Evolutionary conservation across 2,329 filamentous ascomycete genomes (phyloP), one percentile per base, ranked within the genome.

Genomic region (Ascochyta rabiei): DNA sequence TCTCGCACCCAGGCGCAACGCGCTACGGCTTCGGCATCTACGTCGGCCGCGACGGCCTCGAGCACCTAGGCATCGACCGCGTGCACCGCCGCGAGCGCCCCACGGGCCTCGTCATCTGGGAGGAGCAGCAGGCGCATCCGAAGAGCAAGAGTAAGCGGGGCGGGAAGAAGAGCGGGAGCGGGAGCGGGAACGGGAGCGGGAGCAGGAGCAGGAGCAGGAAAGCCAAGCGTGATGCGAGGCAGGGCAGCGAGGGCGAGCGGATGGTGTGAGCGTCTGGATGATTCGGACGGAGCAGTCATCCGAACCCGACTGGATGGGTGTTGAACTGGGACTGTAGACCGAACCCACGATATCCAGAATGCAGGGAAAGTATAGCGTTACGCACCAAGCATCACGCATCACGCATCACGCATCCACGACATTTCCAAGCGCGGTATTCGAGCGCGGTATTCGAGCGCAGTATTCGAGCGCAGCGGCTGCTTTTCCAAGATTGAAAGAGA

Each of bases 11-110:
- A 0, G 63, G 62, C 6, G 66, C 79, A 8, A 75, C 71, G 38
- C 55, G 75, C 45, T 88, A 85, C 61, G 83, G 80, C 0, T 85
- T 86, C 65, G 84, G 83, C 1, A 77, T 84, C 16, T 84, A 82
- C 58, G 72, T 80, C 2, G 85, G 84, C 0, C 76, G 83, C 23
- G 85, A 87, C 66, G 84, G 84, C 1, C 79, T 79, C 51, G 83
- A 86, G 61, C 84, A 84, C 68, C 71, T 86, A 10, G 84, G 85
- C 0, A 80, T 88, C 58, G 85, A 87, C 67, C 80, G 84, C 15
- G 75, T 85, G 34, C 70, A 76, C 72, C 55, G 74, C 6, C 73
- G 72, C 2, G 70, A 69, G 7, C 67, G 66, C 26, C 57, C 68
- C 9, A 70, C 64, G 37, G 74, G 66, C 2, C 46, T 76, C 7